These are phyloP conservation scores for Coffea eugenioides DNA, from an alignment of 257 asterid species.

Conservation along the genomic window DNA sequence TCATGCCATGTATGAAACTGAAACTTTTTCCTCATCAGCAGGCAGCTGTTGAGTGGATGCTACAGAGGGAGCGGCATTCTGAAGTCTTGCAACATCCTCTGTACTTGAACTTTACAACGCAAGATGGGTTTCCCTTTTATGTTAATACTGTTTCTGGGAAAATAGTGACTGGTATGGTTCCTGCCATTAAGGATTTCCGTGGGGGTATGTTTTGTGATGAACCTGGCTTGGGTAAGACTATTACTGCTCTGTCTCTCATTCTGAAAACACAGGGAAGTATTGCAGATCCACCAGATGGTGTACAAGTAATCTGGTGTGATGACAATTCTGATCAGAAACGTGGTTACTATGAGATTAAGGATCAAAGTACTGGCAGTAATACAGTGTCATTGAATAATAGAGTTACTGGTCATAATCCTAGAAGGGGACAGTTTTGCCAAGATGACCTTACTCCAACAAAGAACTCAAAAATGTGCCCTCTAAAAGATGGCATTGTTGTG, in stretches of 20 bases:
- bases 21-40: conserved; percentile 93
- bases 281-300: conserved; percentile 73
- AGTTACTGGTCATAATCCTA: conserved; percentile 46
- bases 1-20: conserved; percentile 96
- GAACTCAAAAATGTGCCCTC: conserved; percentile 28
- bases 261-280: conserved; percentile 82
- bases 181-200: conserved; percentile 64
- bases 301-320: conserved; percentile 68
- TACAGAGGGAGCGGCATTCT: conserved; percentile 70
- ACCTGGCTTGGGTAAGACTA: conserved; percentile 98
- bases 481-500: conserved; percentile 26
- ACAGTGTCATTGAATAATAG: conserved; percentile 31
- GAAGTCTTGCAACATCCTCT: conserved; percentile 68
- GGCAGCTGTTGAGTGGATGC: conserved; percentile 98
- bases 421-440: conserved; percentile 64
- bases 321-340: conserved; percentile 68
- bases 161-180: conserved; percentile 50
- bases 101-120: conserved; percentile 54
- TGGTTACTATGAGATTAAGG: conserved; percentile 76
- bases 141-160: conserved; percentile 78
- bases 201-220: conserved; percentile 99
- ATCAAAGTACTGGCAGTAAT: conserved; percentile 37
- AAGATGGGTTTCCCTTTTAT: conserved; percentile 68
- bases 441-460: conserved; percentile 54
- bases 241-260: conserved; percentile 84